A percentile compares a stretch with the other conserved stretches of the same genome.
Conservation (phyloP, 768 basidiomycete genomes). For the Filobasidium floriforme region DNA sequence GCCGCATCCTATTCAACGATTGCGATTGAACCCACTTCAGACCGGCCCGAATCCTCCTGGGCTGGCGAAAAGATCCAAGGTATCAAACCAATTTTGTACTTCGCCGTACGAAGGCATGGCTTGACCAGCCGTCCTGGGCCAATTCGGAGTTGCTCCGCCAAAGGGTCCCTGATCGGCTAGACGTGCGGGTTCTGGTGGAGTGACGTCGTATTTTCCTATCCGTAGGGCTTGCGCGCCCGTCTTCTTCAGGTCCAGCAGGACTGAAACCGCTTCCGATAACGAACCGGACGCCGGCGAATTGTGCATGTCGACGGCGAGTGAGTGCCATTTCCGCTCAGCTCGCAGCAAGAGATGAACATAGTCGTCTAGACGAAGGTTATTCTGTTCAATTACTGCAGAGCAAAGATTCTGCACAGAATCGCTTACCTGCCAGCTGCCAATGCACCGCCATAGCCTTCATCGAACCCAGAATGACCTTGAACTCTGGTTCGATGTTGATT, state of each 20-base stretch:
- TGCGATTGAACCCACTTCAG: no score
- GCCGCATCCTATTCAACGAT: no score
- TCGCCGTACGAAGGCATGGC: constrained; percentile 26
- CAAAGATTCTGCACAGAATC: no score
- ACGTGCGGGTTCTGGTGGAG: constrained; percentile 37
- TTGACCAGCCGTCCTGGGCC: constrained; percentile 3
- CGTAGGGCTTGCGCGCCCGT: constrained; percentile 38
- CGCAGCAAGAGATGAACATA: constrained; percentile 40
- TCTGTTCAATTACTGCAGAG: background rate
- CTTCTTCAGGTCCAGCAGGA: constrained; percentile 38
- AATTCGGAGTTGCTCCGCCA: constrained; percentile 31
- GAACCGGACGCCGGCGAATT: constrained; percentile 28
- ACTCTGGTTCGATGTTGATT: constrained; percentile 33
- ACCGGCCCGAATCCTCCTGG: background rate
- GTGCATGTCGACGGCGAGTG: constrained; percentile 18
- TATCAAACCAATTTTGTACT: constrained; percentile 41
- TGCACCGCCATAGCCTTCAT: constrained; percentile 33
- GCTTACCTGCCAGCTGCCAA: constrained; percentile 41
- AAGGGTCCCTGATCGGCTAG: constrained; percentile 12
- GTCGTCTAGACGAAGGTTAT: constrained; percentile 28
- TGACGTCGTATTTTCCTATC: constrained; percentile 32
- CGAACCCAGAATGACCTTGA: constrained; percentile 31
- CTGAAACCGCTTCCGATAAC: constrained; percentile 37
- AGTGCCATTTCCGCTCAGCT: constrained; percentile 38
- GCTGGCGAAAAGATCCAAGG: constrained; percentile 15